Evolutionary conservation across 495 filamentous ascomycete genomes (phyloP), one percentile per base, ranked within the genome.

Genomic region (Aspergillus affinis): DNA sequence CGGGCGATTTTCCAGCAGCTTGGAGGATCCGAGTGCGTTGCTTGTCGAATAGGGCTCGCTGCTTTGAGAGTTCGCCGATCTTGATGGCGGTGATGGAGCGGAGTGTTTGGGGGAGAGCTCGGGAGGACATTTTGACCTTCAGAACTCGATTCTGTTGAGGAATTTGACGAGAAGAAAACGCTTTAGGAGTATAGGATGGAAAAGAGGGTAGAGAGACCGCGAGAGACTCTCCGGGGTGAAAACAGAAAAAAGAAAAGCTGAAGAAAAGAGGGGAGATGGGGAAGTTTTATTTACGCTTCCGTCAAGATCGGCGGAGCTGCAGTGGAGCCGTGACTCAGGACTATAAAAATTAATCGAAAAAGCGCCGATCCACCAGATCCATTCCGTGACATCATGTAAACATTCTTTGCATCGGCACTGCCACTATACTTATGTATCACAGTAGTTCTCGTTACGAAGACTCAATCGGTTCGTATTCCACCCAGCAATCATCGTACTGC

Each of bases 81-180:
- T 90, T 90, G 48, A 83, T 86, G 29, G 73, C 73, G 20, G 86
- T 90, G 71, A 90, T 88, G 10, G 84, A 83, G 60, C 83, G 81
- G 18, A 90, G 76, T 17, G 85, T 86, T 65, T 85, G 78, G 8
- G 86, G 86, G 59, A 88, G 74, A 58, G 73, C 73, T 26, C 65
- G 49, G 47, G 57, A 60, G 30, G 70, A 72, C 48, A 72, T 44
- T 72, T 75, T 78, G 32, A 32, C 60, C 54, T n/a, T 20, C 12
- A 36, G n/a, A 15, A 26, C 23, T 26, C 2, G 23, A 26, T 26
- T 26, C 4, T 26, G 23, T 2, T 4, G 23, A 26, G 23, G 23
- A 26, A 2, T 26, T 26, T 26, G 23, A 26, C 23, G 4, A 26
- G 23, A 26, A 26, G 23, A 26, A 26, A 26, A 26, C 23, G 4